These are phyloP conservation scores for Wickerhamomyces chaumierensis DNA, from an alignment of 805 yeast species.

Conservation along the genomic window DNA sequence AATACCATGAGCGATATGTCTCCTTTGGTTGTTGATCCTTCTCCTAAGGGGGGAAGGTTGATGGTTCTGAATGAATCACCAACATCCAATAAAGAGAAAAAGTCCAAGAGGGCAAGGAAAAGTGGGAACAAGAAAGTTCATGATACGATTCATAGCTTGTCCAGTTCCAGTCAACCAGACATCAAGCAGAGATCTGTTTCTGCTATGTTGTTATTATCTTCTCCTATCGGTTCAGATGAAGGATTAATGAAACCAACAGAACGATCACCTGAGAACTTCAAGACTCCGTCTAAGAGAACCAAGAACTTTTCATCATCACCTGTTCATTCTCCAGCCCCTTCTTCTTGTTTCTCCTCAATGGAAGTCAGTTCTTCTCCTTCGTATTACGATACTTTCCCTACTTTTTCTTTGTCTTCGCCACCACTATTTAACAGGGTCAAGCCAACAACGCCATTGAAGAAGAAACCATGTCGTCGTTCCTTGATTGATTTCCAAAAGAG, in stretches of 20 bases:
- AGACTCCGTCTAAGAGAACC: not conserved
- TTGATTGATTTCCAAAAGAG: not conserved
- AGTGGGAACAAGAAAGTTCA: no score
- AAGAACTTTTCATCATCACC: slow-evolving; percentile 7
- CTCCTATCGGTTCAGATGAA: slow-evolving; percentile 14
- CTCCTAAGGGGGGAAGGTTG: slow-evolving; percentile 20
- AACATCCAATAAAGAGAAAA: no score
- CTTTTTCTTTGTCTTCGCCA: slow-evolving; percentile 12
- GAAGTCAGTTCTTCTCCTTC: slow-evolving; percentile 19
- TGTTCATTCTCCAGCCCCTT: slow-evolving; percentile 17
- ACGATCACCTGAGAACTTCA: not conserved
- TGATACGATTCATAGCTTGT: no score
- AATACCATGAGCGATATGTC: no score
- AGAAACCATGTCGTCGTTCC: slow-evolving; percentile 8
- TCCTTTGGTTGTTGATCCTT: slow-evolving; percentile 7
- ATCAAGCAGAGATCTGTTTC: slow-evolving; percentile 6
- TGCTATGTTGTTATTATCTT: slow-evolving; percentile 17
- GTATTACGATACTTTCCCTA: slow-evolving; percentile 15
- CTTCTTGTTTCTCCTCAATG: slow-evolving; percentile 19
- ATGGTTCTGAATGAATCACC: no score
- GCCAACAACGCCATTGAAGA: slow-evolving; percentile 16
- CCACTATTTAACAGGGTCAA: slow-evolving; percentile 3
- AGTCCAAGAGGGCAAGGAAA: no score
- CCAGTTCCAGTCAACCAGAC: not conserved
- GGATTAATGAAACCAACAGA: slow-evolving; percentile 1